Base-by-base conservation (phyloP, 306 rosid species). In the Vigna unguiculata region DNA sequence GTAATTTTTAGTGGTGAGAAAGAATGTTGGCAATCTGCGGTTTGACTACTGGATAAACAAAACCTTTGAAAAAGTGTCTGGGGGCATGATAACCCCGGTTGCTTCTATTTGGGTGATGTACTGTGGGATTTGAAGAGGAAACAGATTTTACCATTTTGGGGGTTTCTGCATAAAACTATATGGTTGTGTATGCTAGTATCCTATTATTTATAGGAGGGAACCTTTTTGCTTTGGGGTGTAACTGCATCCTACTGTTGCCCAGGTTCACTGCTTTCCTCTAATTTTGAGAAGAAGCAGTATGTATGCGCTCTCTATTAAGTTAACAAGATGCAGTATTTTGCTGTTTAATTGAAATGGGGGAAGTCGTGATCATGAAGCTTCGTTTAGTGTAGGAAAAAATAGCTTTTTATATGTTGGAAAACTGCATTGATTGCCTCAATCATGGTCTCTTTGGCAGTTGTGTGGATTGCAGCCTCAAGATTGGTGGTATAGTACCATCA, bases 281-380 rank as follows among this genome's bases (percentile, higher is more conserved):
- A 20, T 20, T 2, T 14, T 20, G 59, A 0, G 32, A 5, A 67
- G 25, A 45, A 20, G 5, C 7, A 8, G 4, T 2, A 60, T 7
- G 20, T 3, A 22, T 38, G 11, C 7, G 25, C 78, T 52, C 65
- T 28, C 14, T 51, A 7, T 72, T 28, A 43, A 43, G 14, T 11
- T 43, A 60, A 52, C 55, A 11, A 40, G 28, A 5, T 79, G 43
- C 59, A n/a, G 20, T 47, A 21, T 68, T 73, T 51, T 40, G 7
- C 48, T 78, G 79, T 49, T 52, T 61, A 28, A 54, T 54, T 69
- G 57, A 75, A 65, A 48, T 21, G 32, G 21, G 65, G 62, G 7
- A 34, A 68, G 17, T 51, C 3, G 16, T 70, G 72, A 59, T 52
- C 21, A 41, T n/a, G 22, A 58, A 20, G 73, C 54, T 58, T 32